Percentiles rank a stretch among this genome's conserved stretches.
Evolutionary conservation across 2,329 filamentous ascomycete genomes (phyloP).

Genomic region (Dothistroma pini): DNA sequence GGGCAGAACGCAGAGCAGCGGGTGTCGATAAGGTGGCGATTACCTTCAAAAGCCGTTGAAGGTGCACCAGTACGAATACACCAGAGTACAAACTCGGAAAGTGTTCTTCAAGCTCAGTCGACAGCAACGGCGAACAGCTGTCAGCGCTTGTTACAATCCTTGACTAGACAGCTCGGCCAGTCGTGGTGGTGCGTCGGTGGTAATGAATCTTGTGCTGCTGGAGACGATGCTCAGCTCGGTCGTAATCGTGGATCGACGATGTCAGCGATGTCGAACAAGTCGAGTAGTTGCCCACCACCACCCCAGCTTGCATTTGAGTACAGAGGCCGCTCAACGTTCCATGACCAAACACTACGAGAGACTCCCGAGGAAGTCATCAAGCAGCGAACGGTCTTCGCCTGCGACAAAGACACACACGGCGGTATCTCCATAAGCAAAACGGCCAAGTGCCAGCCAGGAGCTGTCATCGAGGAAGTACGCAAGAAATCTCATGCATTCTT

Average conservation of each 20-base stretch:
- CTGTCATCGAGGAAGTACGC: neutral
- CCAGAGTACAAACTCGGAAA: neutral
- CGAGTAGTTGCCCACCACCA: constrained; percentile 2
- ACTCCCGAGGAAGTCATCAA: neutral
- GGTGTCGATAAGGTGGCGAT: neutral
- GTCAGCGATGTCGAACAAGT: neutral
- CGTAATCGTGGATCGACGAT: neutral
- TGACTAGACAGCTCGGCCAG: neutral
- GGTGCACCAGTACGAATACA: neutral
- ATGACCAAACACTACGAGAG: neutral
- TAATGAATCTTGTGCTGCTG: neutral
- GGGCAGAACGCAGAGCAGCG: neutral
- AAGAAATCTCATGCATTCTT: neutral
- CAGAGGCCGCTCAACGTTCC: constrained; percentile 4
- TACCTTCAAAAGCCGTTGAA: neutral
- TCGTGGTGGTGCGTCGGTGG: neutral
- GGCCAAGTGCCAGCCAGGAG: neutral
- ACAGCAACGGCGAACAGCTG: neutral
- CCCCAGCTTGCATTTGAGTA: constrained; percentile 1
- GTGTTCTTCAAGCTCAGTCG: neutral
- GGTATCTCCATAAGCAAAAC: neutral
- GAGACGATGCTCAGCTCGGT: neutral
- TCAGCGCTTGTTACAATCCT: neutral
- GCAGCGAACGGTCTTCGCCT: neutral
- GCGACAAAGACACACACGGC: no score